Evolutionary conservation across 2,329 filamentous ascomycete genomes (phyloP).

Genomic region (Ophiocordyceps camponoti-floridani): DNA sequence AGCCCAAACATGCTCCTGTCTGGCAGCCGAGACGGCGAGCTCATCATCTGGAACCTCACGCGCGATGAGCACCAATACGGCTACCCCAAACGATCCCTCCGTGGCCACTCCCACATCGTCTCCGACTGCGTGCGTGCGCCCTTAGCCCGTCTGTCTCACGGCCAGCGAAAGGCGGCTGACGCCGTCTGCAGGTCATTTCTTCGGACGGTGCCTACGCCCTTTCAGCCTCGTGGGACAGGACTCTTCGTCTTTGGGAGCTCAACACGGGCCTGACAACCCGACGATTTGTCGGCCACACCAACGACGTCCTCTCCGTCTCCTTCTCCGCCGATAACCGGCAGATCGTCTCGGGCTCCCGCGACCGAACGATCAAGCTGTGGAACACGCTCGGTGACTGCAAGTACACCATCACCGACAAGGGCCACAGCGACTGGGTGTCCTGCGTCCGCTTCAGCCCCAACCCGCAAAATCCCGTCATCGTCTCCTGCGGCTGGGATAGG

Average conservation of each 20-base stretch:
- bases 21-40: conserved; percentile 89
- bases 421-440: conserved; percentile 98
- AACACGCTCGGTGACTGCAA: conserved; percentile 99
- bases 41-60: conserved; percentile 99
- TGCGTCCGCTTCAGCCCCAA: conserved; percentile 99
- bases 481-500: conserved; percentile 98
- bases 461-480: conserved; percentile 99
- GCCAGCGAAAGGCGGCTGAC: conserved; percentile 6
- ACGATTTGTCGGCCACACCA: conserved; percentile 97
- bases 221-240: conserved; percentile 99
- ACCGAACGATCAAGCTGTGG: conserved; percentile 99
- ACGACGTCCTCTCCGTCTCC: conserved; percentile 97
- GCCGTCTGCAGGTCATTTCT: conserved; percentile 65
- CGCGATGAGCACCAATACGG: conserved; percentile 96
- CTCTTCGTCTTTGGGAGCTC: conserved; percentile 97
- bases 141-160: background rate
- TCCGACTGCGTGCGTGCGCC: conserved; percentile 85
- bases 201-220: conserved; percentile 98
- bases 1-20: conserved; percentile 99
- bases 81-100: conserved; percentile 96
- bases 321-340: conserved; percentile 99
- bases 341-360: conserved; percentile 96
- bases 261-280: conserved; percentile 92
- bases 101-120: conserved; percentile 99
- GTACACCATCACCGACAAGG: conserved; percentile 99